Evolutionary conservation across 2,329 filamentous ascomycete species (phyloP), one percentile per base, ranked within the genome.

Genomic region (Aspergillus fructus): DNA sequence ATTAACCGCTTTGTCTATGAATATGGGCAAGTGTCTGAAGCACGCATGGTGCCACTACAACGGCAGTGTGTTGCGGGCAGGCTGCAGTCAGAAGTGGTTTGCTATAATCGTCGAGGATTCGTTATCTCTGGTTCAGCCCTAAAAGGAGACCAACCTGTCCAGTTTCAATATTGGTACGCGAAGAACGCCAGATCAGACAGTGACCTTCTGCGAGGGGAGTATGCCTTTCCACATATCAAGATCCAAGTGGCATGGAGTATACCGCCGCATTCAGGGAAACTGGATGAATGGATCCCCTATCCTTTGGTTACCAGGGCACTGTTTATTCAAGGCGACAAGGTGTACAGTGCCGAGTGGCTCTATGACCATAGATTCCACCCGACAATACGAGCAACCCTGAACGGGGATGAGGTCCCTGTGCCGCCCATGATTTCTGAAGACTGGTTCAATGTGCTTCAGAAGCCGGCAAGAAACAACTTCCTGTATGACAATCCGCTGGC

Each of bases 231-330:
- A 2, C 80, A 83, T 61, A 78, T 83, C 61, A 79, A 73, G 43
- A 79, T 77, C 62, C 81, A 78, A n/a, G 79, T 83, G 1, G 78
- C 78, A 37, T 84, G 81, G 81, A 80, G 78, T 60, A 78, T 78
- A 48, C 79, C 33, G 74, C 5, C 24, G 4, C 24, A 74, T 13
- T 75, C 78, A 4, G 76, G 81, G 58, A 79, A 79, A 61, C 71
- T 78, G 56, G 78, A 83, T 48, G 74, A 76, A 53, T 83, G 81
- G 79, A 82, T 83, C 48, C 81, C 81, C 1, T 79, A 81, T 57
- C 76, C 80, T 6, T 78, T 79, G 37, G 78, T 83, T 2, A 81
- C 77, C 3, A 76, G 82, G 64, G 81, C 81, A 2, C 82, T 76
- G 0, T 83, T 83, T 59, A 76, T 81, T 3, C 76, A 82, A 60